phyloP scores from a whole-genome alignment of 1,284 basidiomycete species.

The Gyrodon tennesseensis region DNA sequence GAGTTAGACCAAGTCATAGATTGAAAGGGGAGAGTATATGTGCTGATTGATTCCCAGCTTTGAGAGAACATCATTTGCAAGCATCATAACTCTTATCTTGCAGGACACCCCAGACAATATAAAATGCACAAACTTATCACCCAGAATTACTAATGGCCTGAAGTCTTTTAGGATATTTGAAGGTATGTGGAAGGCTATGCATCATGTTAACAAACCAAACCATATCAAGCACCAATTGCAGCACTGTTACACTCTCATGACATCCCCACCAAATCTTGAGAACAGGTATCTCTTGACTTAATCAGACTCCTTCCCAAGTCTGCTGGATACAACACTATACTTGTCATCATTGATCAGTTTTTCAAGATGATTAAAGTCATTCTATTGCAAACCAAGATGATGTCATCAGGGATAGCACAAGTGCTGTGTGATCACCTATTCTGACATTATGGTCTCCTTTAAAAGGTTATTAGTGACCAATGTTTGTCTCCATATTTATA shows the following conservation, averaged over 20 bases:
- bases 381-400: neutral
- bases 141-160: constrained; percentile 51
- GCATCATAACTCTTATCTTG: constrained; percentile 40
- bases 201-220: constrained; percentile 44
- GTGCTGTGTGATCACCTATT: no score
- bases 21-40: no score
- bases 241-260: neutral
- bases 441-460: no score
- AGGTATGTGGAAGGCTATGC: constrained; percentile 47
- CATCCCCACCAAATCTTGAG: neutral
- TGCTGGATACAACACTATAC: neutral
- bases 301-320: neutral
- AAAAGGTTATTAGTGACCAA: no score
- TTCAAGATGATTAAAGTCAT: neutral
- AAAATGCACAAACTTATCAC: constrained; percentile 46
- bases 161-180: constrained; percentile 37
- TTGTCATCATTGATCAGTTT: neutral
- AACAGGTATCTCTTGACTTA: neutral
- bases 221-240: neutral
- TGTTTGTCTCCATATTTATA: no score
- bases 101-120: constrained; percentile 49
- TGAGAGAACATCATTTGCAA: neutral
- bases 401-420: no score
- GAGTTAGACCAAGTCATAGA: no score
- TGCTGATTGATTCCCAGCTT: neutral